These are phyloP conservation scores for Phoma sp. DNA, from an alignment of 2,329 filamentous ascomycete genomes.

Conservation along the genomic window DNA sequence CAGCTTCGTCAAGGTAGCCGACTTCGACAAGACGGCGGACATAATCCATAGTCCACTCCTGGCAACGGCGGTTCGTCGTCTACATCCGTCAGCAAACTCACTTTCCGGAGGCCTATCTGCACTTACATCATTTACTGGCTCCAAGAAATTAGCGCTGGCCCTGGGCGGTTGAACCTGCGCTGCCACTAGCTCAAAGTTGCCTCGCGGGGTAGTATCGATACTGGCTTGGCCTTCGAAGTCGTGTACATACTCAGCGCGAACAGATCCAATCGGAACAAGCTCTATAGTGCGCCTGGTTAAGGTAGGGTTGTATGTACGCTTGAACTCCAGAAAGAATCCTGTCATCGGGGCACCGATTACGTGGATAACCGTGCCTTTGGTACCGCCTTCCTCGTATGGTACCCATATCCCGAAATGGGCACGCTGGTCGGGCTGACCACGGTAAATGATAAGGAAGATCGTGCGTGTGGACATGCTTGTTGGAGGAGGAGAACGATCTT, in stretches of 20 bases:
- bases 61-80: conserved; percentile 17
- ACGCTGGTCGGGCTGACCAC: too few species aligned
- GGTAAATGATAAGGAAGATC: too few species aligned
- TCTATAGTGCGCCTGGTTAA: too few species aligned
- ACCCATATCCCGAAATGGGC: too few species aligned
- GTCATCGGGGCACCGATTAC: too few species aligned
- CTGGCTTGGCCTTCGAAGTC: neutral
- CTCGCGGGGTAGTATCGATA: conserved; percentile 29
- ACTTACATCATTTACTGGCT: conserved; percentile 45
- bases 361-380: too few species aligned
- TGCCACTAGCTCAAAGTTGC: conserved; percentile 38
- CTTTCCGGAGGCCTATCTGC: neutral
- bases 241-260: conserved; percentile 2
- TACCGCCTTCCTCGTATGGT: too few species aligned
- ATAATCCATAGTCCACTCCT: conserved; percentile 13
- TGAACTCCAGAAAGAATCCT: too few species aligned
- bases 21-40: conserved; percentile 9
- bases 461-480: too few species aligned
- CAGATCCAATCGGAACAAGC: neutral
- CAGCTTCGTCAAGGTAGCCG: conserved; percentile 13
- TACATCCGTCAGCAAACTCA: neutral
- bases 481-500: too few species aligned
- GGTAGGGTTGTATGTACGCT: too few species aligned
- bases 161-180: conserved; percentile 35
- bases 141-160: conserved; percentile 45